Conservation (phyloP, 2,329 filamentous ascomycete species). For the Leptosphaerulina australis region DNA sequence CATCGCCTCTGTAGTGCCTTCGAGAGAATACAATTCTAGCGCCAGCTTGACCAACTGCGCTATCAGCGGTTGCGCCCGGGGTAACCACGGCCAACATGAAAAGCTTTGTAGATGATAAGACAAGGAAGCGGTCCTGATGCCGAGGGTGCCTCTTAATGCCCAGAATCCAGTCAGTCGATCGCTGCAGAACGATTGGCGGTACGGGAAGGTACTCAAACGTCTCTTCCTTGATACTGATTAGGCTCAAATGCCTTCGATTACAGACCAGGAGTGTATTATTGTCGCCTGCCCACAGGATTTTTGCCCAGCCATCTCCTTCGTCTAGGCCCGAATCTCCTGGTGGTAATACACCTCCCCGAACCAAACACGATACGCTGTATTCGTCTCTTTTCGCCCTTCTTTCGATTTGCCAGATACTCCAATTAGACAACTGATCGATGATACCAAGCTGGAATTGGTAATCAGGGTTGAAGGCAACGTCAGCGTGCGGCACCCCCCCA, state of each 20-base stretch:
- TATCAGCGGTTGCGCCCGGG: slow-evolving; percentile 30
- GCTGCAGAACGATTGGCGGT: slow-evolving; percentile 33
- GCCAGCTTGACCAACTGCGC: slow-evolving; percentile 30
- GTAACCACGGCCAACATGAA: slow-evolving; percentile 56
- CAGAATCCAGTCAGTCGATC: slow-evolving; percentile 59
- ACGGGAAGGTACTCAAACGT: slow-evolving; percentile 28
- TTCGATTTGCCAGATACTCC: slow-evolving; percentile 70
- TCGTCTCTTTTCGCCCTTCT: slow-evolving; percentile 32
- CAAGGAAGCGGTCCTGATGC: slow-evolving; percentile 59
- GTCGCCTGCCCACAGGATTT: slow-evolving; percentile 56
- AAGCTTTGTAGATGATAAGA: slow-evolving; percentile 63
- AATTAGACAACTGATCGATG: slow-evolving; percentile 68
- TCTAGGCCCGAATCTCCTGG: not conserved
- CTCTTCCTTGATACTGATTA: slow-evolving; percentile 45
- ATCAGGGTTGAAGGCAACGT: slow-evolving; percentile 70
- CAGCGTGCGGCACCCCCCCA: slow-evolving; percentile 62
- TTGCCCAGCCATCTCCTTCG: slow-evolving; percentile 57
- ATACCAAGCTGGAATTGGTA: slow-evolving; percentile 67
- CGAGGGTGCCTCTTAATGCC: slow-evolving; percentile 59
- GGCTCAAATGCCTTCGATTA: slow-evolving; percentile 51
- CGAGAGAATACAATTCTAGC: slow-evolving; percentile 54
- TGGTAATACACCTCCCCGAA: slow-evolving; percentile 28
- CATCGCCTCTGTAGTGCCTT: slow-evolving; percentile 60
- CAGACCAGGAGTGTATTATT: slow-evolving; percentile 60
- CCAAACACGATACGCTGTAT: slow-evolving; percentile 44